These are phyloP conservation scores for Solanum virginianum DNA, from an alignment of 257 asterid genomes.

Conservation along the genomic window DNA sequence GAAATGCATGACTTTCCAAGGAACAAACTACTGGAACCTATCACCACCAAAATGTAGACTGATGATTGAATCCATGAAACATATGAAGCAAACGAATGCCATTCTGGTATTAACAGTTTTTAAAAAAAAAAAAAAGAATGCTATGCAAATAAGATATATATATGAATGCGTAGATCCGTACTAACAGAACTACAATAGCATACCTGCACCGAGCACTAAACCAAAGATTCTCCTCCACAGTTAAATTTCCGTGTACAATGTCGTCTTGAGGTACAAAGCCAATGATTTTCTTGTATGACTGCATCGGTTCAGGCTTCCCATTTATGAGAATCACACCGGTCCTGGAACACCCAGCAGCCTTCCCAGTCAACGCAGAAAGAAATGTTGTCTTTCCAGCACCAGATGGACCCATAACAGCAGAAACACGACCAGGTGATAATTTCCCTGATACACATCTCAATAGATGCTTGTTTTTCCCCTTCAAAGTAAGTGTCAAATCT, in stretches of 20 bases:
- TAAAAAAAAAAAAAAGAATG: background rate
- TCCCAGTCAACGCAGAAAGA: slow-evolving; percentile 90
- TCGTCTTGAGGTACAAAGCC: slow-evolving; percentile 99
- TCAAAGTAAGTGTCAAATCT: slow-evolving; percentile 76
- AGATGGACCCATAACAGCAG: slow-evolving; percentile 99
- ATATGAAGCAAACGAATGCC: background rate
- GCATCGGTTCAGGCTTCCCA: slow-evolving; percentile 67
- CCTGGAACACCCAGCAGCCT: slow-evolving; percentile 79
- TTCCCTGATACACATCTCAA: slow-evolving; percentile 84
- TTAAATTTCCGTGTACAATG: slow-evolving; percentile 93
- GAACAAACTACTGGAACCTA: background rate
- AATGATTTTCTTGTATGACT: slow-evolving; percentile 68
- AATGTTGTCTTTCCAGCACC: slow-evolving; percentile 99
- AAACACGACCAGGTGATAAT: slow-evolving; percentile 77
- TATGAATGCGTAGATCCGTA: background rate
- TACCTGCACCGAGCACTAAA: slow-evolving; percentile 99
- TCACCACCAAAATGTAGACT: background rate
- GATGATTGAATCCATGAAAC: background rate
- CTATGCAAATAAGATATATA: background rate
- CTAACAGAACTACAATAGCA: background rate
- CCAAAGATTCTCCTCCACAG: slow-evolving; percentile 99
- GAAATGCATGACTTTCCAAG: background rate
- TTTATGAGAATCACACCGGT: slow-evolving; percentile 77
- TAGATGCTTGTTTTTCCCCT: slow-evolving; percentile 77
- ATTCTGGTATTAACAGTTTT: background rate